phyloP scores from a whole-genome alignment of 192 early-diverging fungal genomes.

The Spizellomyces sp. region DNA sequence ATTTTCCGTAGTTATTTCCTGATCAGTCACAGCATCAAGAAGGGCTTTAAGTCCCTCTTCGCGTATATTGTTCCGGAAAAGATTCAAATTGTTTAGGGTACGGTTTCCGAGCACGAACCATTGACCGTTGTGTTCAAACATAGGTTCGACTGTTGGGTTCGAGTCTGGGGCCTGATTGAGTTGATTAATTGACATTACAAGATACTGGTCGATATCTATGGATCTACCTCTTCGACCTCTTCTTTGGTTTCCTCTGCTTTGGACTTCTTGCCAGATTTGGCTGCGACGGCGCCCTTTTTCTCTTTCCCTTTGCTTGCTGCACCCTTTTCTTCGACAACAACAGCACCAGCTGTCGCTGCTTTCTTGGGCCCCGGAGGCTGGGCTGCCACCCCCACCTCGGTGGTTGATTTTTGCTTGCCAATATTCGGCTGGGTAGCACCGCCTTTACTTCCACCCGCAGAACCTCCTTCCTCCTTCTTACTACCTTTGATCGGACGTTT shows the following conservation, averaged over 20 bases:
- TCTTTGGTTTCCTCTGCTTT: slow-evolving; percentile 56
- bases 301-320: slow-evolving; percentile 27
- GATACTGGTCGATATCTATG: background rate
- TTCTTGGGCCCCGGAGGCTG: slow-evolving; percentile 11
- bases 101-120: slow-evolving; percentile 55
- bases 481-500: slow-evolving; percentile 20
- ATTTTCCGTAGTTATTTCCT: slow-evolving; percentile 46
- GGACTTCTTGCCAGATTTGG: slow-evolving; percentile 45
- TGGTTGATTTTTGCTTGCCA: slow-evolving; percentile 20
- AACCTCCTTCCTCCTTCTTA: slow-evolving; percentile 12
- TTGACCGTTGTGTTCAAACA: slow-evolving; percentile 58
- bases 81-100: slow-evolving; percentile 50
- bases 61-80: slow-evolving; percentile 43
- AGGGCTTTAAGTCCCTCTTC: slow-evolving; percentile 44
- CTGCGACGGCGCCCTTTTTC: slow-evolving; percentile 37
- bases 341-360: slow-evolving; percentile 27
- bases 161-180: slow-evolving; percentile 4
- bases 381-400: slow-evolving; percentile 17
- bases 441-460: background rate
- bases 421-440: background rate
- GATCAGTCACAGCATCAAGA: slow-evolving; percentile 46
- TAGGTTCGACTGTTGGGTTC: slow-evolving; percentile 40
- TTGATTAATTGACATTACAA: background rate
- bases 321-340: slow-evolving; percentile 5
- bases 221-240: slow-evolving; percentile 51